These are phyloP conservation scores for Zalaria obscura DNA, from an alignment of 2,329 filamentous ascomycete genomes.

Conservation along the genomic window DNA sequence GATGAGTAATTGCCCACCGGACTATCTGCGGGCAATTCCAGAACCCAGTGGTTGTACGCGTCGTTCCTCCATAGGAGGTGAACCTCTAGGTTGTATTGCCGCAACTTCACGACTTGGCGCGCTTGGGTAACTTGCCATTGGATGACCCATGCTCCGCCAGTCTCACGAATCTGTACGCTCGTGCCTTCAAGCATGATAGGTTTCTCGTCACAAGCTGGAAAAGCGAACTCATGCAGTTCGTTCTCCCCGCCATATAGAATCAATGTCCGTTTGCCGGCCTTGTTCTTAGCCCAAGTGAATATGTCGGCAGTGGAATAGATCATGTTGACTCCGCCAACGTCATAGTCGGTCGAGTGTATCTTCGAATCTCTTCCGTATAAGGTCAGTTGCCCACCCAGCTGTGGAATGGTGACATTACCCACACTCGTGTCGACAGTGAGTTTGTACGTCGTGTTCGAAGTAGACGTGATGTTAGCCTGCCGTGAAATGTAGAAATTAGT, in stretches of 20 bases:
- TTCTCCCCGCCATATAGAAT: slow-evolving; percentile 49
- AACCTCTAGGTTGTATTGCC: slow-evolving; percentile 33
- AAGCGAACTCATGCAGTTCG: slow-evolving; percentile 49
- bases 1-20: slow-evolving; percentile 14
- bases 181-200: slow-evolving; percentile 25
- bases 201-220: too few species aligned
- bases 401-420: slow-evolving; percentile 44
- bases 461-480: slow-evolving; percentile 50
- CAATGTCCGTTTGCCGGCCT: slow-evolving; percentile 38
- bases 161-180: slow-evolving; percentile 19
- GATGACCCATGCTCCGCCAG: slow-evolving; percentile 30
- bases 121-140: slow-evolving; percentile 42
- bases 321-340: slow-evolving; percentile 44
- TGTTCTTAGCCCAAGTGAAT: slow-evolving; percentile 55
- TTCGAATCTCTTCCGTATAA: slow-evolving; percentile 52
- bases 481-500: slow-evolving; percentile 49
- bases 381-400: slow-evolving; percentile 40
- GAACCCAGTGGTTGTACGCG: slow-evolving; percentile 56
- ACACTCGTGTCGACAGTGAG: slow-evolving; percentile 47
- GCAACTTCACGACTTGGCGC: slow-evolving; percentile 39
- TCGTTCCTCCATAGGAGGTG: slow-evolving; percentile 44
- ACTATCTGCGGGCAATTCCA: slow-evolving; percentile 34
- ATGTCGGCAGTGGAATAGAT: slow-evolving; percentile 59
- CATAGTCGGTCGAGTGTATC: slow-evolving; percentile 53
- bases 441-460: slow-evolving; percentile 44